A percentile compares a stretch with the other conserved stretches of the same genome.
phyloP scores from a whole-genome alignment of 371 early-diverging fungal genomes.

The Capillidium heterosporum region DNA sequence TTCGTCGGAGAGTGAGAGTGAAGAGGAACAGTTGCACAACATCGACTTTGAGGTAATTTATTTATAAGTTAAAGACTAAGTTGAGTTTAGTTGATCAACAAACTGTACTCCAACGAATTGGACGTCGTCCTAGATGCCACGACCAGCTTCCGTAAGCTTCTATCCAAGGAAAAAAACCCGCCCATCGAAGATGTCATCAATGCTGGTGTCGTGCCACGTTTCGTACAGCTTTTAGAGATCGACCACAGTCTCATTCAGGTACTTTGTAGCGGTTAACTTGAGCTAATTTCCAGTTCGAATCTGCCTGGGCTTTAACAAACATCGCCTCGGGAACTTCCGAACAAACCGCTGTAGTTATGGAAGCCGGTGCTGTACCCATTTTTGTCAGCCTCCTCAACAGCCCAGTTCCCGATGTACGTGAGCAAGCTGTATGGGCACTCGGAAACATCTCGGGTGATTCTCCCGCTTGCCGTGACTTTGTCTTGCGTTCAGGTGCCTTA shows the following conservation, averaged over 20 bases:
- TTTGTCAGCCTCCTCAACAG: conserved; percentile 85
- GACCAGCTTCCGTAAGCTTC: conserved; percentile 85
- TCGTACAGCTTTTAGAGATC: conserved; percentile 83
- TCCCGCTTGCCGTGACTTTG: conserved; percentile 85
- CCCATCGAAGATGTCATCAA: conserved; percentile 96
- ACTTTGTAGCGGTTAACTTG: conserved; percentile 8
- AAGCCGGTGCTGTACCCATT: conserved; percentile 81
- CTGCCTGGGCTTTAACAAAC: conserved; percentile 99
- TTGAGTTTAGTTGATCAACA: neutral
- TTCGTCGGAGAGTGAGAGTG: conserved; percentile 56
- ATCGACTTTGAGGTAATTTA: conserved; percentile 26
- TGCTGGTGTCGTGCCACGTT: conserved; percentile 85
- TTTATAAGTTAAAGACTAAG: neutral
- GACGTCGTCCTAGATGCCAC: conserved; percentile 76
- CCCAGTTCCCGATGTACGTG: conserved; percentile 78
- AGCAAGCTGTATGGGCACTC: conserved; percentile 99
- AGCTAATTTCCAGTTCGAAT: conserved; percentile 67
- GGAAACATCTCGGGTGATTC: conserved; percentile 99
- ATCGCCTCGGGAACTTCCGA: conserved; percentile 96
- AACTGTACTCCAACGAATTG: conserved; percentile 3
- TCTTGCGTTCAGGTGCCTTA: conserved; percentile 71
- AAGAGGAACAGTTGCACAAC: conserved; percentile 5
- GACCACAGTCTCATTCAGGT: conserved; percentile 76
- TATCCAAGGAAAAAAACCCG: conserved; percentile 95
- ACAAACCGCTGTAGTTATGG: conserved; percentile 93